Evolutionary conservation across 2,329 filamentous ascomycete genomes (phyloP), one percentile per base, ranked within the genome.

Genomic region (Coleophoma cylindrospora): DNA sequence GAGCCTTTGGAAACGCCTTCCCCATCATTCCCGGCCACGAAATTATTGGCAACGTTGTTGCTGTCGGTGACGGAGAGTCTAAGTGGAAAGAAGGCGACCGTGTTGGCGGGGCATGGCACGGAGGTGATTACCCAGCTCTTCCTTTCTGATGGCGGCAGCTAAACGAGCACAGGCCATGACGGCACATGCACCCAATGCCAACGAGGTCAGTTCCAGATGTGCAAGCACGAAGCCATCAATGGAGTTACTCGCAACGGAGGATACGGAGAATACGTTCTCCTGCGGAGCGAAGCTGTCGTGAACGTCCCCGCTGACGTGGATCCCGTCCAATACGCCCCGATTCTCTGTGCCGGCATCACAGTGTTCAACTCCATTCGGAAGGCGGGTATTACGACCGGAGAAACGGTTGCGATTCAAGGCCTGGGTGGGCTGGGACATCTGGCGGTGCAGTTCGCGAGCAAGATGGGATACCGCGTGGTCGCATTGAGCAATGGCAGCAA

Each of bases 351-450:
- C 1, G 82, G 82, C 14, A 76, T 84, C n/a, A 85, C 80, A 10
- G 79, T 81, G 11, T 83, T 81, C 66, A 83, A 83, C 64, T 67
- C 70, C 17, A 75, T 83, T 47, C 75, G 79, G 54, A 79, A 79
- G 64, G 14, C 15, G 12, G 15, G 70, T 21, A 68, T 82, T 41
- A 70, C 74, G 57, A 73, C 76, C 50, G 79, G 79, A 10, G 71
- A 67, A n/a, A 54, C 75, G 0, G 75, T 83, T 1, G 80, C 78
- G 19, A 62, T 83, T 19, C 82, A 91, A 54, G 89, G 87, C 13
- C 73, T 92, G 3, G 83, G 90, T 46, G 89, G 88, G 2, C 74
- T 91, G 0, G 88, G 88, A 2, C 88, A 92, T 66, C 66, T 92
- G 32, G 88, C 86, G 0, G 82, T 91, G 32, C 87, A 91, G 64